These are phyloP conservation scores for Cordyceps tenuipes DNA, from an alignment of 2,329 filamentous ascomycete species.

Conservation along the genomic window DNA sequence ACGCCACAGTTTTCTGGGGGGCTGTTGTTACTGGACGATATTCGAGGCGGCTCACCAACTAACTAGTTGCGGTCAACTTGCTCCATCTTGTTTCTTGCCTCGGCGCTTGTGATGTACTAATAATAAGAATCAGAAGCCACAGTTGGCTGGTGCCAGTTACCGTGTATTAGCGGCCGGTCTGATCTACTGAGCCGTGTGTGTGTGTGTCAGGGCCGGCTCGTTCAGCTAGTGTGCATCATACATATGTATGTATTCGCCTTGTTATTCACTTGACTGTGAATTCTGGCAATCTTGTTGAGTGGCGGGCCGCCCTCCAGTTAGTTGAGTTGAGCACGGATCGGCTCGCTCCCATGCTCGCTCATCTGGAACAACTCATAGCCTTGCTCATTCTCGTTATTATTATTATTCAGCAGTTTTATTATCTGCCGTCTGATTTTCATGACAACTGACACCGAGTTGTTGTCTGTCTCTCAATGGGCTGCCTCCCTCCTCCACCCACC, in stretches of 20 bases:
- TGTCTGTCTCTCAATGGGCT: too few species aligned
- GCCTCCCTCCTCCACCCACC: neutral
- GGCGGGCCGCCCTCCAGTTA: neutral
- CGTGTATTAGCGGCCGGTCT: neutral
- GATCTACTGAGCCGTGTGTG: neutral
- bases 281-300: neutral
- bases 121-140: too few species aligned
- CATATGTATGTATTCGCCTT: too few species aligned
- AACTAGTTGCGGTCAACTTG: neutral
- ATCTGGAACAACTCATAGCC: neutral
- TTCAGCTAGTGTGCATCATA: neutral
- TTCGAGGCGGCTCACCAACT: too few species aligned
- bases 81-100: neutral
- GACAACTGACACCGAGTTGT: too few species aligned
- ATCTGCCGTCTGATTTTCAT: neutral
- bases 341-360: neutral
- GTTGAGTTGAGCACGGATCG: neutral
- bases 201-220: neutral
- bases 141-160: too few species aligned
- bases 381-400: neutral
- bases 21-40: neutral
- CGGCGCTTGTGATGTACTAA: neutral
- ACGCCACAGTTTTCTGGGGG: neutral
- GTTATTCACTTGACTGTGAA: too few species aligned
- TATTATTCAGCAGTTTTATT: neutral